These are phyloP conservation scores for Dimargaris cristalligena DNA, from an alignment of 192 early-diverging fungal genomes.

Conservation along the genomic window DNA sequence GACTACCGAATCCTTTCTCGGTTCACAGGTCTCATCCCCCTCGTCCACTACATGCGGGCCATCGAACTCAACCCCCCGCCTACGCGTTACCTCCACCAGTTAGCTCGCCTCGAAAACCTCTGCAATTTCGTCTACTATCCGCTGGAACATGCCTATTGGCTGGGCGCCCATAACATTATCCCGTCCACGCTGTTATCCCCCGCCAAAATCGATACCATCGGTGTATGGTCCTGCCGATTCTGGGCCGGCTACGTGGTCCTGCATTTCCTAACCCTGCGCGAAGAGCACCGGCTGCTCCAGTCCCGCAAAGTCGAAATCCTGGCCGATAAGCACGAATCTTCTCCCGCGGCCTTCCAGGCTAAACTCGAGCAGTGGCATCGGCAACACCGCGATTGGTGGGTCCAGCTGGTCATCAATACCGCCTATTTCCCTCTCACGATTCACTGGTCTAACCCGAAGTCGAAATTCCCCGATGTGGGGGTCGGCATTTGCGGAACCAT, in stretches of 20 bases:
- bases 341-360: slow-evolving; percentile 39
- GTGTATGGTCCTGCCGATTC: slow-evolving; percentile 90
- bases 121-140: slow-evolving; percentile 82
- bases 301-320: slow-evolving; percentile 24
- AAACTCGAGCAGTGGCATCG: slow-evolving; percentile 43
- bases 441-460: slow-evolving; percentile 83
- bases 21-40: slow-evolving; percentile 62
- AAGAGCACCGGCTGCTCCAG: slow-evolving; percentile 43
- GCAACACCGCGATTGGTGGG: slow-evolving; percentile 38
- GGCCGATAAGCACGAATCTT: slow-evolving; percentile 39
- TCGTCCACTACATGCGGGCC: slow-evolving; percentile 73
- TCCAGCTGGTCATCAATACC: slow-evolving; percentile 72
- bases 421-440: slow-evolving; percentile 80
- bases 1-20: slow-evolving; percentile 89
- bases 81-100: slow-evolving; percentile 36
- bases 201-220: slow-evolving; percentile 51
- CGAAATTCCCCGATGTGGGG: slow-evolving; percentile 76
- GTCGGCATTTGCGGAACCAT: slow-evolving; percentile 90
- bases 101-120: slow-evolving; percentile 80
- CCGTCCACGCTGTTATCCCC: slow-evolving; percentile 38
- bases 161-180: slow-evolving; percentile 71
- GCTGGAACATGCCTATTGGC: slow-evolving; percentile 91
- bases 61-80: slow-evolving; percentile 58
- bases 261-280: slow-evolving; percentile 67
- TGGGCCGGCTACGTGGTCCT: slow-evolving; percentile 87